phyloP scores from a whole-genome alignment of 2,329 filamentous ascomycete species.

The Triangularia setosa region DNA sequence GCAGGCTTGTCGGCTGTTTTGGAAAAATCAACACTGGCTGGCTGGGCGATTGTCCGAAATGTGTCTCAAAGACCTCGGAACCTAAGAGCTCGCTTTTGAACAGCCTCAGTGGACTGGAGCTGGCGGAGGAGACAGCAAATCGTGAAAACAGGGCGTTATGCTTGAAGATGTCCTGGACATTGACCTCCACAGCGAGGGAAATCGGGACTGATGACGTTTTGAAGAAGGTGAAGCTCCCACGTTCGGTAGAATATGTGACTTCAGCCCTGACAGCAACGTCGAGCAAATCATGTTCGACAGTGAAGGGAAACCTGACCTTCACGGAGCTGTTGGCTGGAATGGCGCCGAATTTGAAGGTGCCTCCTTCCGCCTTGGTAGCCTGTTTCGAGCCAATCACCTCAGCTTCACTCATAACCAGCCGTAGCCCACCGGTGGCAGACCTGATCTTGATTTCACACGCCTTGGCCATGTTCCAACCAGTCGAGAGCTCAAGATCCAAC shows the following conservation, averaged over 20 bases:
- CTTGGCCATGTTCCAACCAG: conserved; percentile 68
- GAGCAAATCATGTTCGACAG: conserved; percentile 70
- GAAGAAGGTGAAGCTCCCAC: conserved; percentile 62
- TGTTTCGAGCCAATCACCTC: conserved; percentile 43
- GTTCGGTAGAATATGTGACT: conserved; percentile 64
- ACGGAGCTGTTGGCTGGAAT: conserved; percentile 45
- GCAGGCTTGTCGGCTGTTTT: conserved; percentile 73
- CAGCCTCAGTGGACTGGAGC: conserved; percentile 68
- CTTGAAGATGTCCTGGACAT: conserved; percentile 95
- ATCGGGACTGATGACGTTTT: conserved; percentile 63
- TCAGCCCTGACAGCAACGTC: conserved; percentile 74
- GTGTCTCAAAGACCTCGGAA: conserved; percentile 65
- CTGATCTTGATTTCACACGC: conserved; percentile 59
- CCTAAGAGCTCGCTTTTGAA: conserved; percentile 65
- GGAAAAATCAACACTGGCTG: conserved; percentile 65
- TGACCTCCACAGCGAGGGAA: conserved; percentile 81
- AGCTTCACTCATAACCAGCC: conserved; percentile 59
- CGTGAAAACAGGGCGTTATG: conserved; percentile 75
- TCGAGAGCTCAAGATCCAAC: conserved; percentile 67
- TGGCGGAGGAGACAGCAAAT: conserved; percentile 85
- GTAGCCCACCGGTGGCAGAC: conserved; percentile 61
- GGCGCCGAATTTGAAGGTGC: conserved; percentile 47
- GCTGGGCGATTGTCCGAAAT: conserved; percentile 52
- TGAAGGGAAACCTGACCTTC: conserved; percentile 72
- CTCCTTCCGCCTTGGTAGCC: conserved; percentile 50